Evolutionary conservation across 768 basidiomycete species (phyloP), one percentile per base, ranked within the genome.

Genomic region (Serpula lacrymans): DNA sequence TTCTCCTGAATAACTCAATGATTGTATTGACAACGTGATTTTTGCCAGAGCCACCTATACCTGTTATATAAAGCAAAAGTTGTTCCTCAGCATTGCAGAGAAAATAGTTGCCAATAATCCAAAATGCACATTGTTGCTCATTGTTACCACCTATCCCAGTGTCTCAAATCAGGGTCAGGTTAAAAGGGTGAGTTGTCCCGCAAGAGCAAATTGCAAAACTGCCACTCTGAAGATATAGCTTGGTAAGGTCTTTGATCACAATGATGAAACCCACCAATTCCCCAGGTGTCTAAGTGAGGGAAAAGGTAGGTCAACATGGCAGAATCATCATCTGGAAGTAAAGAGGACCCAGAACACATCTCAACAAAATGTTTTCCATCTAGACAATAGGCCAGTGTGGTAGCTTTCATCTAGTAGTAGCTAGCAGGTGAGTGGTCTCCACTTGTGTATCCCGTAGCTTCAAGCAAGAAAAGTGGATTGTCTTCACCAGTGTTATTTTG

Each of bases 31-130:
- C 49, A 2, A 62, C 46, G 37, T 61, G 54, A 0, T 52, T 58
- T 42, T 63, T 64, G 0, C 63, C 58, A 0, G 63, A 62, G 6
- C 61, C 61, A 0, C 60, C 61, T 2, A 55, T 50, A 0, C 57
- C 60, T 1, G 55, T 45, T 1, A 65, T 45, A 14, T 58, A 52
- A 51, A 62, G 53, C 3, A 50, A 24, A 7, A 62, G 22, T 24
- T 59, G 57, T 2, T 35, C 29, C 14, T 35, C 42, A 17, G 35
- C 39, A 4, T 27, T 24, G 20, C 20, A 7, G 7, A 37, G 20
- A 8, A 41, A 29, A 29, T 51, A 46, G 10, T 46, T 28, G 2
- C 42, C 43, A n/a, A 52, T 29, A 5, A 52, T 50, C 4, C 29
- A 16, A 25, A 48, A 48, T 0, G 52, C 52, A 3, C 39, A 22